These are phyloP conservation scores for Henckelia pumila DNA, from an alignment of 257 asterid genomes.

Conservation along the genomic window DNA sequence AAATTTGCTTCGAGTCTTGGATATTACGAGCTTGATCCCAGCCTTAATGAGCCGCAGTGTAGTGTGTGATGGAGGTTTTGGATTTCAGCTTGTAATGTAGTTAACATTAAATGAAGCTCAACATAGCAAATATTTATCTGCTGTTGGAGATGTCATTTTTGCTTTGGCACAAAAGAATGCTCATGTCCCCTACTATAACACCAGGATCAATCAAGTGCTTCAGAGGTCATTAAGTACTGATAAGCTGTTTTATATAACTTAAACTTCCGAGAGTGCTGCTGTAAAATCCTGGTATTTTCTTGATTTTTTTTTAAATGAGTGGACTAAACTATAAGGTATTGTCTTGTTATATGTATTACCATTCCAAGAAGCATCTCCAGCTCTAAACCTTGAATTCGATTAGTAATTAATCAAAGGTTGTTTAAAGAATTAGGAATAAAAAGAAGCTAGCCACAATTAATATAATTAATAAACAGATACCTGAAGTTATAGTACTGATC, in stretches of 20 bases:
- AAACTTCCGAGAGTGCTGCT: too few relatives aligned
- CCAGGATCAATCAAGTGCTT: constrained; percentile 97
- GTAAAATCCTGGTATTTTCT: too few relatives aligned
- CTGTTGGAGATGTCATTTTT: constrained; percentile 94
- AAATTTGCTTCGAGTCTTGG: too few relatives aligned
- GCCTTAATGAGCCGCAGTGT: too few relatives aligned
- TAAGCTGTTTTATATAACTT: neutral
- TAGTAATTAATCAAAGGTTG: neutral
- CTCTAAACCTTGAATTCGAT: too few relatives aligned
- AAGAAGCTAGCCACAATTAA: neutral
- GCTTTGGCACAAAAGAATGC: constrained; percentile 84
- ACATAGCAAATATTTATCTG: constrained; percentile 83
- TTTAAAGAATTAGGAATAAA: neutral
- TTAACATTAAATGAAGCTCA: too few relatives aligned
- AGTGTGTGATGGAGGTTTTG: too few relatives aligned
- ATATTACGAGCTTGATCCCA: too few relatives aligned
- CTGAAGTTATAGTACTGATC: constrained; percentile 35
- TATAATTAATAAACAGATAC: constrained; percentile 32
- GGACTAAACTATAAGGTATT: too few relatives aligned
- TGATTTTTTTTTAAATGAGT: too few relatives aligned
- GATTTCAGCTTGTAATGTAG: too few relatives aligned
- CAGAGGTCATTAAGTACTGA: constrained; percentile 80
- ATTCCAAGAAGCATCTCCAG: constrained; percentile 53
- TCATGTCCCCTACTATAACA: constrained; percentile 92
- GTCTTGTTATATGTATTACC: too few relatives aligned